Evolutionary conservation across 2,329 filamentous ascomycete species (phyloP).

Genomic region (Rhinocladiella mackenziei): DNA sequence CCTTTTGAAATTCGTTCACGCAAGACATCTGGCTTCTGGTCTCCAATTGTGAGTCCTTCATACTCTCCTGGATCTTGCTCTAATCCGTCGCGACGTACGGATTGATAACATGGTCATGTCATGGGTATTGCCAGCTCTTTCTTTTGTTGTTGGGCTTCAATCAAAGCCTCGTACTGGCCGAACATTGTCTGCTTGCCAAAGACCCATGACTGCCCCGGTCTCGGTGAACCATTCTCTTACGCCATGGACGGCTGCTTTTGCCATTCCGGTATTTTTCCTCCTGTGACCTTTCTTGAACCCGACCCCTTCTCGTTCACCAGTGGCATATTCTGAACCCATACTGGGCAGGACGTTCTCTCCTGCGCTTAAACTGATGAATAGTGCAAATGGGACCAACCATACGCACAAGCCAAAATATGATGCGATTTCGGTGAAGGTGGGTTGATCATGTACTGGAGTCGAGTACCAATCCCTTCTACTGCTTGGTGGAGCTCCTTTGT

Average conservation of each 20-base stretch:
- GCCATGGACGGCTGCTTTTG: conserved; percentile 59
- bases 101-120: too few species aligned
- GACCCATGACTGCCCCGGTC: conserved; percentile 59
- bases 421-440: conserved; percentile 88
- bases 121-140: too few species aligned
- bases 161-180: conserved; percentile 37
- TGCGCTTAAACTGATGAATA: conserved; percentile 91
- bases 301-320: conserved; percentile 45
- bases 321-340: conserved; percentile 74
- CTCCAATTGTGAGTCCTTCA: too few species aligned
- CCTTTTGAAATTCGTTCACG: too few species aligned
- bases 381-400: conserved; percentile 90
- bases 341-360: conserved; percentile 92
- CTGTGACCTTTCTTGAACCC: conserved; percentile 35
- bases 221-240: conserved; percentile 59
- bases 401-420: conserved; percentile 95
- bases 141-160: too few species aligned
- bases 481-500: conserved; percentile 45
- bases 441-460: conserved; percentile 47
- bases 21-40: too few species aligned
- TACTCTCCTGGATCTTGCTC: too few species aligned
- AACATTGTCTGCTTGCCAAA: conserved; percentile 58
- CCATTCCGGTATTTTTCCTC: conserved; percentile 56
- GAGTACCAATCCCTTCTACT: conserved; percentile 36
- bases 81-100: too few species aligned